These are phyloP conservation scores for Alopecurus myosuroides DNA, from an alignment of 176 grass and related monocot genomes.

Conservation along the genomic window DNA sequence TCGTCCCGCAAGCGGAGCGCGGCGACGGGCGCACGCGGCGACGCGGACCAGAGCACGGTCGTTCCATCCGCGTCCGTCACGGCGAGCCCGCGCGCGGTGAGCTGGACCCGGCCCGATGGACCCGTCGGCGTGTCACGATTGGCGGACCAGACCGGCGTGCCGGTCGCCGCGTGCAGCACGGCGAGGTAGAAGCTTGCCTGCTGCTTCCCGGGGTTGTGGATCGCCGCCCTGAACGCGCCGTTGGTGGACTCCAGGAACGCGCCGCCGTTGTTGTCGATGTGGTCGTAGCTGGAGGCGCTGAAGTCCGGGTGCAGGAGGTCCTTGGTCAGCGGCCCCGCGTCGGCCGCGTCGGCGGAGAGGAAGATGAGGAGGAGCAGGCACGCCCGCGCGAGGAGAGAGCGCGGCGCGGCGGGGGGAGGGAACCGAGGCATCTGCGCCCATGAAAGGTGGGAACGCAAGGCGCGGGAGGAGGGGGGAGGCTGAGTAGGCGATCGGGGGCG, in stretches of 20 bases:
- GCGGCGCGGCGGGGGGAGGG: not conserved
- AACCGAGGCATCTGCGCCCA: conserved; percentile 53
- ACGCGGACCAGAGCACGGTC: conserved; percentile 55
- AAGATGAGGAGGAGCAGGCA: conserved; percentile 26
- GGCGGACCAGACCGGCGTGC: conserved; percentile 65
- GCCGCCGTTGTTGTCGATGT: conserved; percentile 37
- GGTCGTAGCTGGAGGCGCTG: conserved; percentile 34
- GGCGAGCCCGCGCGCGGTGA: conserved; percentile 40
- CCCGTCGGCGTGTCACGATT: conserved; percentile 48
- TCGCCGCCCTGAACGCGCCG: conserved; percentile 38
- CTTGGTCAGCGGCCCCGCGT: conserved; percentile 17
- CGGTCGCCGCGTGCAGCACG: conserved; percentile 44
- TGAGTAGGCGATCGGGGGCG: not conserved
- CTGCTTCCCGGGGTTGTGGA: conserved; percentile 49
- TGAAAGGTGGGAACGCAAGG: conserved; percentile 17
- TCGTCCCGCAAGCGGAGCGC: conserved; percentile 55
- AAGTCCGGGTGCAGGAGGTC: conserved; percentile 53
- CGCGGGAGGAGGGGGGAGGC: not conserved
- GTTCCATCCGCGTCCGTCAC: conserved; percentile 39
- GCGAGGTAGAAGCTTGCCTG: conserved; percentile 59
- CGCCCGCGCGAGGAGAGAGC: not conserved
- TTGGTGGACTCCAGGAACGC: conserved; percentile 56
- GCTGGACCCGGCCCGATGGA: conserved; percentile 36
- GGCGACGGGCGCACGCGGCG: conserved; percentile 9
- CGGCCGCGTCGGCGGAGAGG: not conserved